Evolutionary conservation across 2,329 filamentous ascomycete species (phyloP), one percentile per base, ranked within the genome.

Genomic region (Ophidiomyces ophidiicola): DNA sequence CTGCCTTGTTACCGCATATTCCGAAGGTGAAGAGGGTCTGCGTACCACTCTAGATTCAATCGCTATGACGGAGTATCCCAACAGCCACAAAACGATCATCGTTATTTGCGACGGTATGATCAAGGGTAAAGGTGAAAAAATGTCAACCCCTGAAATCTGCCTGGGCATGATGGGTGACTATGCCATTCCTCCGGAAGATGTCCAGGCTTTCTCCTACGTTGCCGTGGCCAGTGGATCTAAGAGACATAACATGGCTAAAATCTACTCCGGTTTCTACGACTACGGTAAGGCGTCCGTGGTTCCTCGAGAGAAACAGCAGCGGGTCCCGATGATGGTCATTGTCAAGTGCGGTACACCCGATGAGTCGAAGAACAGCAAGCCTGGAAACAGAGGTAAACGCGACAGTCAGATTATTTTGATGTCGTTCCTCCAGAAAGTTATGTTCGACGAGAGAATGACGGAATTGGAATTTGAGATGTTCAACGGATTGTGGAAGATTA

Each of bases 371-470:
- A 80, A 81, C 52, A 72, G 81, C 42, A 98, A 98, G 64, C 85
- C 92, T 8, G 90, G 90, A 52, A 98, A 98, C 64, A 78, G 90
- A 64, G 92, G 90, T 63, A 98, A 98, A 71, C 84, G 90, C 58
- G 90, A 98, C 71, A 94, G 85, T 68, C 90, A 98, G 62, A 94
- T 98, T 55, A 90, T 98, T 51, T 72, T 98, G 49, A 98, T 98
- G 90, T 94, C 87, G 4, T 98, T 98, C 72, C 68, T 98, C 50
- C 90, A 98, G 59, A 98, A 98, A 68, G 90, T 98, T 56, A 98
- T 98, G 90, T 98, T 98, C 54, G 90, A 98, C 59, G 92, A 98
- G 65, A 82, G 90, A 46, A 98, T 98, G 90, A 98, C 92, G 12
- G 88, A 98, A 61, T 79, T 98, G 37, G 90, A 98, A 61, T 98